Evolutionary conservation across 805 yeast species (phyloP), one percentile per base, ranked within the genome.

Genomic region (Schwanniomyces occidentalis): DNA sequence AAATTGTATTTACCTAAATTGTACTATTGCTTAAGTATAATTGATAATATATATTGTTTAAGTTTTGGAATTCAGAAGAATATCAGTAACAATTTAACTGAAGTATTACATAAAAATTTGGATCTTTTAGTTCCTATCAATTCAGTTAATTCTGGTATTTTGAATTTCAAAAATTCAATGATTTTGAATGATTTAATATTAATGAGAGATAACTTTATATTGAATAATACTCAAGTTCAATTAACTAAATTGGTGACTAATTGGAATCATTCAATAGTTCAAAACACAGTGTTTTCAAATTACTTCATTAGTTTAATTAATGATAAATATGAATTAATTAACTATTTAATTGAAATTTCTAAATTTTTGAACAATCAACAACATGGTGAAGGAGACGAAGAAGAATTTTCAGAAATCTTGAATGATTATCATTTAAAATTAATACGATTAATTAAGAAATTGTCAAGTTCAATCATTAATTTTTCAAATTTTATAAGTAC

Each of bases 21-120:
- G 16, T 75, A 73, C 46, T 62, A 73, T 24, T 63, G 73, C 25
- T 44, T 80, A 24, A 58, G 66, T 8, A 55, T 76, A 6, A 52
- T 68, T 16, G 73, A 67, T 40, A 43, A 52, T 25, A 48, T 58
- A 28, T 58, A 58, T 31, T 37, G 61, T 16, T 40, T 67, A 18
- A 53, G 58, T 34, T 63, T 54, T 46, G 72, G 71, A 3, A 44
- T 52, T 6, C 67, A 59, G 30, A 52, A 47, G 24, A 29, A 32
- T 15, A 21, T 46, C 2, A 38, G 33, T 13, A 27, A 30, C 9
- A 33, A 35, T 4, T 35, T 42, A 16, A 21, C 37, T 9, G 26
- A 25, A 6, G 32, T 40, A 6, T 38, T 55, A 16, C 27, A 32
- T 8, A 18, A 30, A 1, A 45, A 56, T 26, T 15, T 51, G 15